Base-by-base conservation (phyloP, 257 asterid species). In the Mentha longifolia region DNA sequence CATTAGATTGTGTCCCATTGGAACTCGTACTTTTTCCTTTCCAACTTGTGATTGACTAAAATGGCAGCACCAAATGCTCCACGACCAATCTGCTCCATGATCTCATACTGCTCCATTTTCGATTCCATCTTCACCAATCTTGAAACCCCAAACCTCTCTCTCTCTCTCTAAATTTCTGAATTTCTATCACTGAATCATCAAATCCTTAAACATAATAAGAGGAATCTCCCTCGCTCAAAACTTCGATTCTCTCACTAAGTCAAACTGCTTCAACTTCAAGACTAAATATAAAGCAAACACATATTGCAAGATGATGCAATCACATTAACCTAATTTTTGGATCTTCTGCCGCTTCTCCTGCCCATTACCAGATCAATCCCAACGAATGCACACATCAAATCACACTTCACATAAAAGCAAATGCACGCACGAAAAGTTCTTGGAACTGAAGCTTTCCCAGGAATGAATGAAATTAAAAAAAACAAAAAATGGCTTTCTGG, bases 31-130 rank as follows among this genome's bases (percentile, higher is more conserved):
- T 86, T 94, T 77, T 91, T 92, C 78, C 83, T 88, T 75, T 90
- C 98, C 80, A 79, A 61, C 80, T 88, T 95, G 82, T 95, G 98
- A 86, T 92, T 87, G 81, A 90, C 99, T 79, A 95, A 77, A 84
- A 95, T 95, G 76, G 98, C 98, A 17, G 98, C 99, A 31, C 98
- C 99, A 82, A 95, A 95, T 78, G 99, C 99, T 39, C 99, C 99
- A 74, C 98, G 95, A 8, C 98, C 98, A 80, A 95, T 92, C 88
- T 95, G 99, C 92, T 95, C 99, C 98, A 95, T 95, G 88, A 92
- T 87, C 94, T 95, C 98, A 73, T 95, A 95, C 80, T 92, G 98
- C 69, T 92, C 99, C 98, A 92, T 90, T 83, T 81, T 89, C 37
- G 99, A 95, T 74, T 88, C 99, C 97, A 86, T 85, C 77, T 68